Percentiles rank a stretch among this genome's conserved stretches.
phyloP scores from a whole-genome alignment of 2,329 filamentous ascomycete species.

The Fusarium fracticaudum region DNA sequence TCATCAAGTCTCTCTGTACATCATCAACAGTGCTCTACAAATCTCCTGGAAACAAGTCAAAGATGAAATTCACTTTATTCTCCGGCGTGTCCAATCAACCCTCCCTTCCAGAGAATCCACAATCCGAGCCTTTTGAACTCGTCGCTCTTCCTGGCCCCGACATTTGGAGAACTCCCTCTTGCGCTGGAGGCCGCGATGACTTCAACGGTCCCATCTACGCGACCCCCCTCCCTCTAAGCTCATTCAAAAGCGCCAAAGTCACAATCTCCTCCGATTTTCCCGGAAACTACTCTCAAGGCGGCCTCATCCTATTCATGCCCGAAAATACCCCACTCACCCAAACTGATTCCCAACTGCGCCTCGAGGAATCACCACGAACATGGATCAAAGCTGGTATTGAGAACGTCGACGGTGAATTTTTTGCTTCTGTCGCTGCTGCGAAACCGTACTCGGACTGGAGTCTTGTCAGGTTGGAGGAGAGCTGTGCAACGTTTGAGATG shows the following conservation, averaged over 20 bases:
- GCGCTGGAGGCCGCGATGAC: conserved; percentile 1
- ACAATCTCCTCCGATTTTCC: not conserved
- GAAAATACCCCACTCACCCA: not conserved
- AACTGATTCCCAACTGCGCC: not conserved
- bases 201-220: not conserved
- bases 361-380: not conserved
- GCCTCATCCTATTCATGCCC: not conserved
- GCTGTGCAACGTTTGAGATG: not conserved
- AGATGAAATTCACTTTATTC: not conserved
- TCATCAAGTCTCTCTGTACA: rapidly evolving
- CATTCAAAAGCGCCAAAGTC: not conserved
- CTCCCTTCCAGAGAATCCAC: not conserved
- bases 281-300: not conserved
- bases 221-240: not conserved
- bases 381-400: conserved; percentile 8
- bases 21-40: not conserved
- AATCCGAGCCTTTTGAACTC: not conserved
- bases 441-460: conserved; percentile 4
- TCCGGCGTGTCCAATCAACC: not conserved
- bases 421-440: not conserved
- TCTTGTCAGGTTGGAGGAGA: not conserved
- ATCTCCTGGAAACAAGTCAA: rapidly evolving
- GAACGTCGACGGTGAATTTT: not conserved
- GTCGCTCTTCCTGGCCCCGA: not conserved
- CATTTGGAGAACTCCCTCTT: conserved; percentile 1